Percentiles rank a stretch among this genome's conserved stretches.
Evolutionary conservation across 2,329 filamentous ascomycete genomes (phyloP).

Genomic region (Ophiocordyceps camponoti-saundersi): DNA sequence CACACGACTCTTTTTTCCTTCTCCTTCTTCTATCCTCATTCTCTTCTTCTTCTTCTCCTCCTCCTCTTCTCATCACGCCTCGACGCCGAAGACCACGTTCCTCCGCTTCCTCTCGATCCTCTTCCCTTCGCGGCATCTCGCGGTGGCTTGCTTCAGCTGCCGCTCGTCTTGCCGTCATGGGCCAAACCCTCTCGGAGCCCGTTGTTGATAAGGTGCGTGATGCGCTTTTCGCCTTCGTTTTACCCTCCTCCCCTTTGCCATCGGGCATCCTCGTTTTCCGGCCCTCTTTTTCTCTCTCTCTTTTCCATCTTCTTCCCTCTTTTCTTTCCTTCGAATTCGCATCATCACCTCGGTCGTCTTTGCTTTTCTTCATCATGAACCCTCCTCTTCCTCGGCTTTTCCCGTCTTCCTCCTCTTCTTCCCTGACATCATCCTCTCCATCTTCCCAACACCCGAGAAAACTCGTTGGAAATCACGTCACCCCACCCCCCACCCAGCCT

Average conservation of each 20-base stretch:
- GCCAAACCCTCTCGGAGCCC: constrained; percentile 97
- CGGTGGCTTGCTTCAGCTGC: constrained; percentile 10
- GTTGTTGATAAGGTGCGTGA: constrained; percentile 83
- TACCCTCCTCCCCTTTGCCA: background rate
- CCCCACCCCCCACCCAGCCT: too few species aligned
- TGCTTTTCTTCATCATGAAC: too few species aligned
- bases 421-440: background rate
- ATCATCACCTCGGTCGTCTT: too few species aligned
- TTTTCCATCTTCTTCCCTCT: too few species aligned
- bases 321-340: too few species aligned
- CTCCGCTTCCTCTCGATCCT: constrained; percentile 1
- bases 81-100: background rate
- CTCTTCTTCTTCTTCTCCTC: too few species aligned
- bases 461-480: too few species aligned
- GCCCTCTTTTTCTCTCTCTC: too few species aligned
- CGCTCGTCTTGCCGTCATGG: constrained; percentile 43
- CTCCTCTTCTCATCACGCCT: too few species aligned
- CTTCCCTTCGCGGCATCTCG: constrained; percentile 6
- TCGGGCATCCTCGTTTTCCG: background rate
- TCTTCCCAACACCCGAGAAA: too few species aligned
- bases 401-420: background rate
- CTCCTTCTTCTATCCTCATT: too few species aligned
- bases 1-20: too few species aligned
- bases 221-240: background rate
- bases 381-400: background rate